A percentile compares a stretch with the other conserved stretches of the same genome.
Conservation (phyloP, 805 yeast genomes). For the Jamesozyma jinghongensis region DNA sequence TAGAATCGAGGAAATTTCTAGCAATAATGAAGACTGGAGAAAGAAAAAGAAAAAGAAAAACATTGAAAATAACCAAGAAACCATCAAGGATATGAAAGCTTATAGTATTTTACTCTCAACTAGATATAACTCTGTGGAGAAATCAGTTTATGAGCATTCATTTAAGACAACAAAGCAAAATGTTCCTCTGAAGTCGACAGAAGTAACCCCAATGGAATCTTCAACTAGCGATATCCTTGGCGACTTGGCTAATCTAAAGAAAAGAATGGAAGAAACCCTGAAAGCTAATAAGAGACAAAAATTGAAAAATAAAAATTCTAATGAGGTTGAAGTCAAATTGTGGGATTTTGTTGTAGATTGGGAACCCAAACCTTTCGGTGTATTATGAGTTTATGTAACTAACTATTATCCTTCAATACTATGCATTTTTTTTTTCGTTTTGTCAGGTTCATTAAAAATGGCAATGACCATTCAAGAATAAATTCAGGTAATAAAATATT, state of each 20-base stretch:
- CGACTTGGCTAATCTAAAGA: constrained; percentile 27
- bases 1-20: constrained; percentile 1
- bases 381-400: constrained; percentile 16
- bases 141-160: constrained; percentile 1
- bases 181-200: background rate
- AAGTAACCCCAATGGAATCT: background rate
- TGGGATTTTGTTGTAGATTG: constrained; percentile 28
- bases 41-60: constrained; percentile 15
- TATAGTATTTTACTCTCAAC: background rate
- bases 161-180: background rate
- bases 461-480: no score
- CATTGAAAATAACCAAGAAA: constrained; percentile 6
- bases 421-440: no score
- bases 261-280: constrained; percentile 11
- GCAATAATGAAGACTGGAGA: constrained; percentile 11
- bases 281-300: background rate
- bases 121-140: background rate
- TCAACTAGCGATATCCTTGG: constrained; percentile 17
- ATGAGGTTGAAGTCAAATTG: background rate
- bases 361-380: constrained; percentile 51
- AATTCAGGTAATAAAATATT: no score
- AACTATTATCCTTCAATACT: no score
- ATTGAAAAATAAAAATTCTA: background rate
- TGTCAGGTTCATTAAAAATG: no score
- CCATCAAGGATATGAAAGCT: constrained; percentile 2